phyloP scores from a whole-genome alignment of 352 stramenopile genomes.

The Pythium phragmitis region DNA sequence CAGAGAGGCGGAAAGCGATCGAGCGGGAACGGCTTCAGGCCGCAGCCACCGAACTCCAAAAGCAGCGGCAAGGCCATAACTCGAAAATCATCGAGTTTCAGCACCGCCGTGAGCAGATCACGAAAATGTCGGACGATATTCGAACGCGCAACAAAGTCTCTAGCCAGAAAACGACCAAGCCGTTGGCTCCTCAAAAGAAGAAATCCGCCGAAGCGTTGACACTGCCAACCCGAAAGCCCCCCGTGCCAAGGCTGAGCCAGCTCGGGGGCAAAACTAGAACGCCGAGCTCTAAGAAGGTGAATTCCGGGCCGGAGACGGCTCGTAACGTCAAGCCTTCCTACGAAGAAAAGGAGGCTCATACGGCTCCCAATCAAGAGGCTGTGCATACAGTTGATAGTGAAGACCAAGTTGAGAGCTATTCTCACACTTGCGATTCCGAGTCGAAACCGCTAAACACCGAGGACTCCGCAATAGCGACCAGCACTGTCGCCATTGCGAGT shows the following conservation, averaged over 20 bases:
- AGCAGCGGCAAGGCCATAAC: slow-evolving; percentile 32
- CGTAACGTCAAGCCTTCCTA: background rate
- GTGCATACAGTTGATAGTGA: slow-evolving; percentile 1
- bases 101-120: slow-evolving; percentile 41
- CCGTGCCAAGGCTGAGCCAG: slow-evolving; percentile 52
- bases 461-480: background rate
- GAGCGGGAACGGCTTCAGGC: slow-evolving; percentile 43
- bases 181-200: background rate
- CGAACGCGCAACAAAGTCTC: slow-evolving; percentile 43
- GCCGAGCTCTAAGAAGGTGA: slow-evolving; percentile 8
- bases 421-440: background rate
- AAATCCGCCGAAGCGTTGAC: background rate
- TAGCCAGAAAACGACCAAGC: background rate
- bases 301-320: background rate
- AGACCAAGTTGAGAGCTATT: background rate
- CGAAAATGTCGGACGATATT: slow-evolving; percentile 56
- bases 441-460: slow-evolving; percentile 3
- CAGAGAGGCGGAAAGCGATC: slow-evolving; percentile 41
- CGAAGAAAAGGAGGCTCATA: background rate
- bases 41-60: slow-evolving; percentile 43
- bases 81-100: slow-evolving; percentile 30
- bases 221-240: slow-evolving; percentile 38
- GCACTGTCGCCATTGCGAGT: background rate
- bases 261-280: slow-evolving; percentile 6
- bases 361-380: background rate